Base-by-base conservation (phyloP, 108 stramenopile species). In the Discostella stelligeroides region DNA sequence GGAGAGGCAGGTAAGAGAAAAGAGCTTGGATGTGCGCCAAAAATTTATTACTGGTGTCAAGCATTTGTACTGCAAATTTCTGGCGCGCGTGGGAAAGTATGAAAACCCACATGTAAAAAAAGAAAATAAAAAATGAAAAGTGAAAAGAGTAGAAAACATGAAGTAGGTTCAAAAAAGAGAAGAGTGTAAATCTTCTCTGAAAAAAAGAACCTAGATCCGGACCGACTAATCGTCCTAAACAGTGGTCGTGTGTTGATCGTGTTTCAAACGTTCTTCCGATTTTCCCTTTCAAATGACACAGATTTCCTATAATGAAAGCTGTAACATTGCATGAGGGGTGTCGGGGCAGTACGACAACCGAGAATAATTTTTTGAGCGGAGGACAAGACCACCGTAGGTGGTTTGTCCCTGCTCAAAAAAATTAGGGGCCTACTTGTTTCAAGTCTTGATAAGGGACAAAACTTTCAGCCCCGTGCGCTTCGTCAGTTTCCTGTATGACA, bases 121-220 rank as follows among this genome's bases (percentile, higher is more conserved):
- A n/a, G n/a, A n/a, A n/a, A n/a, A n/a, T n/a, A n/a, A n/a, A n/a
- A n/a, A n/a, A n/a, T n/a, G n/a, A n/a, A n/a, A n/a, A n/a, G n/a
- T n/a, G n/a, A n/a, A n/a, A n/a, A n/a, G n/a, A n/a, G n/a, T n/a
- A n/a, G n/a, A n/a, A n/a, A n/a, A n/a, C n/a, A n/a, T n/a, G n/a
- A n/a, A n/a, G n/a, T n/a, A 49, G 48, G 48, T 49, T 49, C 48
- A 49, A 49, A 49, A 49, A 49, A 49, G 48, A 49, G 15, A 49
- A 9, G 48, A 18, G 10, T 9, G 23, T 23, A 18, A 49, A 49
- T 18, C 48, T 9, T 23, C 48, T 18, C 48, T 49, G 48, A 49
- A 49, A 49, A 49, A 49, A 49, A 49, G 48, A 49, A 49, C 48
- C 48, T 23, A 49, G 6, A 49, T 18, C 7, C 20, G 1, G n/a